Evolutionary conservation across 2,329 filamentous ascomycete species (phyloP).

Genomic region (Arthrobotrys entomopaga): DNA sequence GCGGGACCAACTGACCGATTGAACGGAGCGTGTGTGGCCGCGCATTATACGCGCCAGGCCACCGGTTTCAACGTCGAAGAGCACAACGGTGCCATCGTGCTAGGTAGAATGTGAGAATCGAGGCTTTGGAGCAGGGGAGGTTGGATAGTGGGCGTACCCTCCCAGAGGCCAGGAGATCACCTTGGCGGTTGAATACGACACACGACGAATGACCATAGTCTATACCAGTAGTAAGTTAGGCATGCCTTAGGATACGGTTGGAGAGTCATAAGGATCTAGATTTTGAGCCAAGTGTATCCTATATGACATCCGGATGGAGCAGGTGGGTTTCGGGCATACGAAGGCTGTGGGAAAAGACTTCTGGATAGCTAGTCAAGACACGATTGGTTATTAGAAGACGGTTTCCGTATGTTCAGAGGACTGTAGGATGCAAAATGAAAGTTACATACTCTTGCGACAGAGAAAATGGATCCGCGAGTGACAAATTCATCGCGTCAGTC

Average conservation of each 20-base stretch:
- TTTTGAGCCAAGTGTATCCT: neutral
- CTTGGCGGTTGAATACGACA: conserved; percentile 88
- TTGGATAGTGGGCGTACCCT: conserved; percentile 68
- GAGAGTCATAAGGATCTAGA: conserved; percentile 2
- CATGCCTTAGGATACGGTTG: conserved; percentile 75
- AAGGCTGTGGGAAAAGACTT: conserved; percentile 55
- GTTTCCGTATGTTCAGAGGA: neutral
- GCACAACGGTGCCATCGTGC: conserved; percentile 88
- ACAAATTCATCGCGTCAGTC: conserved; percentile 72
- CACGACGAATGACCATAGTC: conserved; percentile 75
- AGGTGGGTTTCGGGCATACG: conserved; percentile 25
- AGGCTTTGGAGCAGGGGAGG: neutral
- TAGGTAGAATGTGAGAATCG: conserved; percentile 59
- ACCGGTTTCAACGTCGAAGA: conserved; percentile 98
- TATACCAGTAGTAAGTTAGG: conserved; percentile 77
- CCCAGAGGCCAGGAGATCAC: conserved; percentile 93
- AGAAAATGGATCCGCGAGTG: conserved; percentile 76
- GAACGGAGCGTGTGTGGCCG: conserved; percentile 92
- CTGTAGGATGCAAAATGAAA: conserved; percentile 6
- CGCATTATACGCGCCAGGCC: conserved; percentile 93
- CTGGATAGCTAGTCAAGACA: conserved; percentile 55
- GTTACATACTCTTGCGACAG: conserved; percentile 67
- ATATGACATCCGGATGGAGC: neutral
- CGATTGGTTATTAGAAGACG: conserved; percentile 24
- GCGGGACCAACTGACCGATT: conserved; percentile 90